Conservation (phyloP, 163 green algal genomes). For the Trebouxia gelatinosa region DNA sequence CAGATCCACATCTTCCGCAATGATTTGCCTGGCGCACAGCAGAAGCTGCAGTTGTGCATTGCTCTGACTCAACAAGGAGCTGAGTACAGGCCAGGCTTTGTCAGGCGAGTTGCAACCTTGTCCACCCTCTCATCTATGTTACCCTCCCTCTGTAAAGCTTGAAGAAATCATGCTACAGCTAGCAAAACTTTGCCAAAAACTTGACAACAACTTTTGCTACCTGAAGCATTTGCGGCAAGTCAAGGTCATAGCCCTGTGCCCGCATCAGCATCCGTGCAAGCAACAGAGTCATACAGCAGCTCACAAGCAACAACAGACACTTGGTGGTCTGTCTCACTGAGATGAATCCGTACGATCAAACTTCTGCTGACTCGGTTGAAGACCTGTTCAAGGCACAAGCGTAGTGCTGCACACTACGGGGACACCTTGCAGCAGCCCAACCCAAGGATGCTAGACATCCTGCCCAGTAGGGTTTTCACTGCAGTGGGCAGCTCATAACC, state of each 20-base stretch:
- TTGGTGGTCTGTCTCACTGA: too few relatives aligned
- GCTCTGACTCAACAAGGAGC: constrained; percentile 1
- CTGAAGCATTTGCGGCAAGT: background rate
- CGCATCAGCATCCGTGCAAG: background rate
- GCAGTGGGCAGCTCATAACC: too few relatives aligned
- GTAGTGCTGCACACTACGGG: too few relatives aligned
- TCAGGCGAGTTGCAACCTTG: constrained; percentile 5
- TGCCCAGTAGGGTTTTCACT: too few relatives aligned
- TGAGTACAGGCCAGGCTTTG: constrained; percentile 20
- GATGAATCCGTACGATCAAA: too few relatives aligned
- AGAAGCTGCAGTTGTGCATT: background rate
- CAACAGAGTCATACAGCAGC: background rate
- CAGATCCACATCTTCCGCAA: constrained; percentile 5
- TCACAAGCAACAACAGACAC: too few relatives aligned
- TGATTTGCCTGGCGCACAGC: constrained; percentile 1
- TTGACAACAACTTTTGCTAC: background rate
- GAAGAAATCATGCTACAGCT: background rate
- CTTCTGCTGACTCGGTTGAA: too few relatives aligned
- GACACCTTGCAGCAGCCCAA: too few relatives aligned
- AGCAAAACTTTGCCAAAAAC: background rate
- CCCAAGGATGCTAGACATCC: background rate
- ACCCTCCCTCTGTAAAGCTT: background rate
- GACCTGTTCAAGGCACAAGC: too few relatives aligned
- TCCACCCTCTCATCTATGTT: too few relatives aligned
- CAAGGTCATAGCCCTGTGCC: background rate